These are phyloP conservation scores for Alisma plantagoaquatica DNA, from an alignment of 106 monocot species.

Conservation along the genomic window DNA sequence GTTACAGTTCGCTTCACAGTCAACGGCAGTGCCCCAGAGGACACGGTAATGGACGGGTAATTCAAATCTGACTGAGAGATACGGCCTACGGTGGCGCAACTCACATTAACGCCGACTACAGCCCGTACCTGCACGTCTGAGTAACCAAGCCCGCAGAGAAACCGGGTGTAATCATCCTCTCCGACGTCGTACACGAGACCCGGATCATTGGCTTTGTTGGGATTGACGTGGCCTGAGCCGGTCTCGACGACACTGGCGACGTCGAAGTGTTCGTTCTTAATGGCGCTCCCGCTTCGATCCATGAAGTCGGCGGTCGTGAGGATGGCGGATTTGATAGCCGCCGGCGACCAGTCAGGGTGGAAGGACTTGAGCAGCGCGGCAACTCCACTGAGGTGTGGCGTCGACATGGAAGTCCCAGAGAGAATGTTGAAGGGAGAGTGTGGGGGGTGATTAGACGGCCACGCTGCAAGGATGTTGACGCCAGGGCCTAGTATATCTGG, in stretches of 20 bases:
- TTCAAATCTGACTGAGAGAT: neutral
- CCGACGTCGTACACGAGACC: neutral
- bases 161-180: neutral
- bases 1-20: too few relatives aligned
- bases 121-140: neutral
- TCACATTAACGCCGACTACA: neutral
- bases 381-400: too few relatives aligned
- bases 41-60: slow-evolving; percentile 1
- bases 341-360: neutral
- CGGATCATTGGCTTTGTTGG: neutral
- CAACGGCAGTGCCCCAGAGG: neutral
- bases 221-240: neutral
- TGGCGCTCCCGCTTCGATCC: neutral
- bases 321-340: too few relatives aligned
- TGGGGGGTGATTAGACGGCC: neutral
- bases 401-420: neutral
- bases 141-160: neutral
- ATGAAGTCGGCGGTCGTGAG: too few relatives aligned
- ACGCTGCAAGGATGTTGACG: neutral
- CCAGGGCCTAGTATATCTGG: neutral
- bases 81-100: neutral
- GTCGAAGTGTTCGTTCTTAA: neutral
- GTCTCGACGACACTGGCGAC: neutral
- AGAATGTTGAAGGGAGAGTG: neutral
- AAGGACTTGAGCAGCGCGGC: neutral